Conservation (phyloP, 306 rosid species). For the Ormosia semicastrata region DNA sequence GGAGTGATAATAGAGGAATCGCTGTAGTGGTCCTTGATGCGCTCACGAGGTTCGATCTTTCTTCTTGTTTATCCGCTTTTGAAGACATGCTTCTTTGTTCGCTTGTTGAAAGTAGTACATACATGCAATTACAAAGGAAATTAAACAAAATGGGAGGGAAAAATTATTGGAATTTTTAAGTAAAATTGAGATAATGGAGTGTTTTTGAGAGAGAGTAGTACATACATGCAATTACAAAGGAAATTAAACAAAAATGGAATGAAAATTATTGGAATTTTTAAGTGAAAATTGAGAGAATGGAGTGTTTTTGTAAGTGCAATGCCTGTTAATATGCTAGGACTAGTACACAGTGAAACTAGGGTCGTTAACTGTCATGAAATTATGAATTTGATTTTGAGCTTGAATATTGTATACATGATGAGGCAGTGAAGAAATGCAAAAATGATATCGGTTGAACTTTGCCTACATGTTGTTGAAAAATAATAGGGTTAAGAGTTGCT, state of each 20-base stretch:
- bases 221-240: neutral
- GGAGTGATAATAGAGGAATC: conserved; percentile 93
- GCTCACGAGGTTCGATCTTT: conserved; percentile 66
- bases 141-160: neutral
- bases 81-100: neutral
- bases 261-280: neutral
- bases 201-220: too few species aligned
- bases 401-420: neutral
- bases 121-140: neutral
- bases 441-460: neutral
- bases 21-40: conserved; percentile 99
- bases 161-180: neutral
- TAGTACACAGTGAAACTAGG: neutral
- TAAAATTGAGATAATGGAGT: neutral
- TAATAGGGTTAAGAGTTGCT: conserved; percentile 34
- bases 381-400: neutral
- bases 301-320: neutral
- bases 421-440: neutral
- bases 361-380: neutral
- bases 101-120: neutral
- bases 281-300: neutral
- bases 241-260: neutral
- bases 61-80: neutral
- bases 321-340: neutral
- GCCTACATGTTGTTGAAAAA: neutral